Conservation (phyloP, 768 basidiomycete genomes). For the Daedalea quercina region DNA sequence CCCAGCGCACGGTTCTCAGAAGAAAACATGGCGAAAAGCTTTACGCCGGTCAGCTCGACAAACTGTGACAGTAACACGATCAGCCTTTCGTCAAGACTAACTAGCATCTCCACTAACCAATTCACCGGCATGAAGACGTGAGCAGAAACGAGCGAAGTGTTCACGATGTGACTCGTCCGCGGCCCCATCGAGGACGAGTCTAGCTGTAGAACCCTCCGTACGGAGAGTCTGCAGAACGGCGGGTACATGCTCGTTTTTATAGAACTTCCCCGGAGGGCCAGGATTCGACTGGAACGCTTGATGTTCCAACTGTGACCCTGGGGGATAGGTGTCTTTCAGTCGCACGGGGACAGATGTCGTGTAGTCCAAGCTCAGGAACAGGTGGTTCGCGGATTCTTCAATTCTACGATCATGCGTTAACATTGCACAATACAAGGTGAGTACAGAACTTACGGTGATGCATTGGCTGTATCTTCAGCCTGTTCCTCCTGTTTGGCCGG, state of each 20-base stretch:
- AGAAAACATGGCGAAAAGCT: slow-evolving; percentile 54
- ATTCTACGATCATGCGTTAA: background rate
- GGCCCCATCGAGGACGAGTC: slow-evolving; percentile 32
- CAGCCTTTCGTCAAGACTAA: too few relatives aligned
- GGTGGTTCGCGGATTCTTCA: slow-evolving; percentile 19
- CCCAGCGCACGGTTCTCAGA: slow-evolving; percentile 39
- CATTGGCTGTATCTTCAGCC: background rate
- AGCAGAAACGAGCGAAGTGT: slow-evolving; percentile 42
- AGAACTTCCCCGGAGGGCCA: slow-evolving; percentile 57
- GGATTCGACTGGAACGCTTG: slow-evolving; percentile 26
- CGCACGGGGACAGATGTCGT: slow-evolving; percentile 44
- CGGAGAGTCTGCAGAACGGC: slow-evolving; percentile 48
- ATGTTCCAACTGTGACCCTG: slow-evolving; percentile 29
- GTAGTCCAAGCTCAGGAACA: slow-evolving; percentile 41
- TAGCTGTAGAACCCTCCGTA: slow-evolving; percentile 43
- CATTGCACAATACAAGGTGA: background rate
- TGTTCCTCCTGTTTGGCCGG: background rate
- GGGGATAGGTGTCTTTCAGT: slow-evolving; percentile 34
- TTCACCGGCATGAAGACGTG: slow-evolving; percentile 45
- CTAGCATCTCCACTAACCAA: slow-evolving; percentile 31
- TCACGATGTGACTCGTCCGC: slow-evolving; percentile 36
- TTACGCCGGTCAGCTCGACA: slow-evolving; percentile 42
- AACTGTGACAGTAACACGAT: slow-evolving; percentile 36
- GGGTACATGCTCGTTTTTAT: slow-evolving; percentile 38
- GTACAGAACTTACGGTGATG: background rate